Percentiles rank a stretch among this genome's conserved stretches.
These are phyloP conservation scores for Macadamia integrifolia DNA, from an alignment of 164 flowering plant species.

Conservation along the genomic window DNA sequence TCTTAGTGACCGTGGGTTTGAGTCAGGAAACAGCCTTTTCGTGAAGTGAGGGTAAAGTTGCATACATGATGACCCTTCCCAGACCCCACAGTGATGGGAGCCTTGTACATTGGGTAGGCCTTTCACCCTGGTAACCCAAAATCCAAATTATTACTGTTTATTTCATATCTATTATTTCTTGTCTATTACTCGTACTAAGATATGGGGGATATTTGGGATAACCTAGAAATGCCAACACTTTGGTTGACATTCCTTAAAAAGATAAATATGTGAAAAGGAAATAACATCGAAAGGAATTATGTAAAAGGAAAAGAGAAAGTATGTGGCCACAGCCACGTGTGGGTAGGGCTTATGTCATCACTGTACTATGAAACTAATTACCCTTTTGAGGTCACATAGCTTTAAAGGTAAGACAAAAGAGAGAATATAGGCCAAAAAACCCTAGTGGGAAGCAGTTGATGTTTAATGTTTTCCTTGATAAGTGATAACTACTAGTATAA, in stretches of 20 bases:
- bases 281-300: not conserved
- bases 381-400: constrained; percentile 8
- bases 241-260: constrained; percentile 29
- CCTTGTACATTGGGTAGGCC: too few species aligned
- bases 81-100: too few species aligned
- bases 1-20: too few species aligned
- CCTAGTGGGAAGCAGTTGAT: constrained; percentile 38
- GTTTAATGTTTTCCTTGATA: constrained; percentile 37
- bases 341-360: constrained; percentile 25
- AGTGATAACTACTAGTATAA: constrained; percentile 12
- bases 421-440: constrained; percentile 8
- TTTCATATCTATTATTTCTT: too few species aligned
- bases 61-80: too few species aligned
- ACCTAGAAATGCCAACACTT: constrained; percentile 19
- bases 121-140: too few species aligned
- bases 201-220: too few species aligned
- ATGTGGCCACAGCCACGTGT: constrained; percentile 34
- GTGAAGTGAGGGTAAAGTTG: too few species aligned
- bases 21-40: too few species aligned
- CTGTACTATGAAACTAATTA: constrained; percentile 7
- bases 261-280: too few species aligned
- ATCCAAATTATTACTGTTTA: too few species aligned
- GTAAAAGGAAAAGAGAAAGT: constrained; percentile 1
- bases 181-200: too few species aligned
- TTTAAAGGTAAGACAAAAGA: constrained; percentile 4